Evolutionary conservation across 257 asterid species (phyloP).

Genomic region (Solanum neorickii): DNA sequence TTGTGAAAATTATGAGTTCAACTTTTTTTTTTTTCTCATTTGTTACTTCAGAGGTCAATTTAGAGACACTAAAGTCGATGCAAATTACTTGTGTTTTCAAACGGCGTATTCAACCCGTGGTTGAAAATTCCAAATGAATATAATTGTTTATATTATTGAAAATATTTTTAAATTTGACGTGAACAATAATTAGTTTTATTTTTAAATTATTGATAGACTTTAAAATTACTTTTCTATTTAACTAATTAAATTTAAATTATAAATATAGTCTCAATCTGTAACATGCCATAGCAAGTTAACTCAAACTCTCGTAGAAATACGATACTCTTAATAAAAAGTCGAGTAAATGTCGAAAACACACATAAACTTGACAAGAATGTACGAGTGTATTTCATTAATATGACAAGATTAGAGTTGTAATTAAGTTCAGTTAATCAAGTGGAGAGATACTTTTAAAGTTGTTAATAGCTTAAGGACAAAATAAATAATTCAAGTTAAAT

Average conservation of each 20-base stretch:
- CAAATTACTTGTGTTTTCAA: not conserved
- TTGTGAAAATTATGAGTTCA: not conserved
- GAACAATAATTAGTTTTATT: too few relatives aligned
- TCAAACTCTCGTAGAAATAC: not conserved
- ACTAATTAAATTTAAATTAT: too few relatives aligned
- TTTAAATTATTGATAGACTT: not conserved
- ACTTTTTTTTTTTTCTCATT: not conserved
- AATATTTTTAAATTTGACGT: too few relatives aligned
- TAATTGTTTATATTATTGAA: not conserved
- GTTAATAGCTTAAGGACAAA: too few relatives aligned
- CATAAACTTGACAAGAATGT: too few relatives aligned
- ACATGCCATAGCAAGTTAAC: not conserved
- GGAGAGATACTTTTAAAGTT: too few relatives aligned
- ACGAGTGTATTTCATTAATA: too few relatives aligned
- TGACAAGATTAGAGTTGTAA: fast-evolving
- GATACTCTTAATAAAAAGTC: not conserved
- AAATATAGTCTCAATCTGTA: not conserved
- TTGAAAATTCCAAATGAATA: not conserved
- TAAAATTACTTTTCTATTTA: too few relatives aligned
- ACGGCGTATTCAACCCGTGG: not conserved
- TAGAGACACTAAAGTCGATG: not conserved
- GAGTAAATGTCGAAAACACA: too few relatives aligned
- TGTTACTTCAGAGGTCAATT: not conserved
- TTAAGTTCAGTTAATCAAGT: too few relatives aligned
- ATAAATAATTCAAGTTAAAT: fast-evolving